Base-by-base conservation (phyloP, 805 yeast genomes). In the Wickerhamomyces strasburgensis region DNA sequence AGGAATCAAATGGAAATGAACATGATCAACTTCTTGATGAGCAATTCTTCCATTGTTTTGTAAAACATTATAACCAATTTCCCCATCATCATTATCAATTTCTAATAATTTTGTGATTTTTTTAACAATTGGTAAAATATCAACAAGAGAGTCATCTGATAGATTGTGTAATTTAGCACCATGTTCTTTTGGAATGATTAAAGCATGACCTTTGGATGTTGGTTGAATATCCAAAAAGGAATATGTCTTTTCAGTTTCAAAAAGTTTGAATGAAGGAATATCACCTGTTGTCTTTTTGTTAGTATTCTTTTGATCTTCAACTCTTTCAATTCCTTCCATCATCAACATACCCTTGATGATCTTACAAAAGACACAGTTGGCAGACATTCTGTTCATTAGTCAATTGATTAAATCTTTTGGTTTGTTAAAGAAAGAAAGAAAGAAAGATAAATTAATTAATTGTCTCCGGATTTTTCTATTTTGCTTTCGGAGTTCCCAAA, bases 1-100 rank as follows among this genome's bases (percentile, higher is more conserved):
- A 34, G 98, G 98, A 57, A 90, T 90, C 60, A 90, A 76, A 61
- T 90, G 98, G 74, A 93, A 84, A 61, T 90, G 98, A 40, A 93
- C 97, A 59, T 90, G 98, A 49, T 84, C 93, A 39, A 93, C 98
- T 38, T 73, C 82, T 67, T 90, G 98, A 58, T 93, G 98, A 10
- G 98, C 98, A 55, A 89, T 80, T 57, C 85, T 67, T 34, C 98
- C 98, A 51, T 90, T 93, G 70, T 90, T 93, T 62, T 89, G 98
- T 48, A 90, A 67, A 15, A 90, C 59, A 57, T 90, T 90, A 72
- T 90, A 90, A 31, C 95, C 95, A 34, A 64, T 70, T 9, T 71
- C 72, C 13, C 75, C 72, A 27, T 84, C 75, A 42, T 80, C 82
- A 31, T 66, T 64, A 46, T 75, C 82, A 46, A 81, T 69, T 4